These are phyloP conservation scores for Solanum ahanhuiri DNA, from an alignment of 257 asterid genomes.

Conservation along the genomic window DNA sequence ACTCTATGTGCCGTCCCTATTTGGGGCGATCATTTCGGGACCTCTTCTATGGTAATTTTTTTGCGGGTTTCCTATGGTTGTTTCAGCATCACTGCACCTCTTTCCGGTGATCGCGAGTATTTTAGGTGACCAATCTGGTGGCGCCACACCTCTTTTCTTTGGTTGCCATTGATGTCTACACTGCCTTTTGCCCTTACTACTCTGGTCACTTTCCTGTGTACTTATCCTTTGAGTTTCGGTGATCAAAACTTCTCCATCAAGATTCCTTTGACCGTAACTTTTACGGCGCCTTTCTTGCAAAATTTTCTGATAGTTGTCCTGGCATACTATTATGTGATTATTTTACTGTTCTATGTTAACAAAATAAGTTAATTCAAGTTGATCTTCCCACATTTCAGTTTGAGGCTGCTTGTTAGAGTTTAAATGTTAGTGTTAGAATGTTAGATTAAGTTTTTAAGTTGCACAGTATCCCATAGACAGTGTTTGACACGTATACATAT, in stretches of 20 bases:
- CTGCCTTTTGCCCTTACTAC: background rate
- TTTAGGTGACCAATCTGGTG: background rate
- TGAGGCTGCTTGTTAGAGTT: background rate
- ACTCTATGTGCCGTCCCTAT: background rate
- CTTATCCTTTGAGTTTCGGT: background rate
- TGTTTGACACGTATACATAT: background rate
- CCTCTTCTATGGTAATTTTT: background rate
- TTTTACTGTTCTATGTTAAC: background rate
- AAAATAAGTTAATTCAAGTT: background rate
- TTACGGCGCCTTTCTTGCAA: background rate
- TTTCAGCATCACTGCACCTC: background rate
- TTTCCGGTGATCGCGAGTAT: background rate
- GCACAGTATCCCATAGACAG: background rate
- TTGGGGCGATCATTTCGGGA: background rate
- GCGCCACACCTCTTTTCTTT: background rate
- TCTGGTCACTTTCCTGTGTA: background rate
- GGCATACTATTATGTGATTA: background rate
- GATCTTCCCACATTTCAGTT: background rate
- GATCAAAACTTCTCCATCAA: background rate
- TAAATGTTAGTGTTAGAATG: background rate
- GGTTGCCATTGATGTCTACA: background rate
- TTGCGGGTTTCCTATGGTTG: background rate
- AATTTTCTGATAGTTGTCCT: background rate
- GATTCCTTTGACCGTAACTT: background rate
- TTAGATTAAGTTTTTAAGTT: background rate